Conservation (phyloP, 2,329 filamentous ascomycete genomes). For the Fusarium sp. region DNA sequence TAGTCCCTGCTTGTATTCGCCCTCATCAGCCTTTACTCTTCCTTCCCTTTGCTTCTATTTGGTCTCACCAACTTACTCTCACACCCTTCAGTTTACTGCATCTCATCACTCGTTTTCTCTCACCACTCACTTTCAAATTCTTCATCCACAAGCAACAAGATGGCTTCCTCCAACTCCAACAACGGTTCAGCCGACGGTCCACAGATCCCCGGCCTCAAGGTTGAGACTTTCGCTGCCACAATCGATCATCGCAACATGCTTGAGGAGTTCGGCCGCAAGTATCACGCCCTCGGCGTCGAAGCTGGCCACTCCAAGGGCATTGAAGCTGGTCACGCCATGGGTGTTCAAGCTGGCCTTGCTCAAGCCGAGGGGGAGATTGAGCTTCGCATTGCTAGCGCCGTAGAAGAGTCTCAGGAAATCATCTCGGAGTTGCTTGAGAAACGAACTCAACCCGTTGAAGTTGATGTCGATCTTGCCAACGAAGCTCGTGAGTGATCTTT, state of each 20-base stretch:
- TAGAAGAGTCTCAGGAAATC: not conserved
- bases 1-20: too few relatives aligned
- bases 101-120: not conserved
- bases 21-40: too few relatives aligned
- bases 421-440: not conserved
- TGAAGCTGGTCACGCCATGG: not conserved
- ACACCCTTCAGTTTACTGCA: not conserved
- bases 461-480: not conserved
- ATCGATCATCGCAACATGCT: not conserved
- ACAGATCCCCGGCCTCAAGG: not conserved
- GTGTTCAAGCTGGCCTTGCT: not conserved
- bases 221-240: not conserved
- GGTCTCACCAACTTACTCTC: too few relatives aligned
- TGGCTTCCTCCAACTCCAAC: not conserved
- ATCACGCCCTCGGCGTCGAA: not conserved
- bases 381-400: rapidly evolving
- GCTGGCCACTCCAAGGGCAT: not conserved
- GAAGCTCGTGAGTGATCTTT: not conserved
- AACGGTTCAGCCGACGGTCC: not conserved
- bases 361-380: not conserved
- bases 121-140: too few relatives aligned
- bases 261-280: not conserved
- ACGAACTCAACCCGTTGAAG: rapidly evolving
- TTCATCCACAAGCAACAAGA: not conserved
- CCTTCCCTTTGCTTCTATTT: not conserved